Evolutionary conservation across 2,329 filamentous ascomycete species (phyloP).

Genomic region (Huntiella abstrusa): DNA sequence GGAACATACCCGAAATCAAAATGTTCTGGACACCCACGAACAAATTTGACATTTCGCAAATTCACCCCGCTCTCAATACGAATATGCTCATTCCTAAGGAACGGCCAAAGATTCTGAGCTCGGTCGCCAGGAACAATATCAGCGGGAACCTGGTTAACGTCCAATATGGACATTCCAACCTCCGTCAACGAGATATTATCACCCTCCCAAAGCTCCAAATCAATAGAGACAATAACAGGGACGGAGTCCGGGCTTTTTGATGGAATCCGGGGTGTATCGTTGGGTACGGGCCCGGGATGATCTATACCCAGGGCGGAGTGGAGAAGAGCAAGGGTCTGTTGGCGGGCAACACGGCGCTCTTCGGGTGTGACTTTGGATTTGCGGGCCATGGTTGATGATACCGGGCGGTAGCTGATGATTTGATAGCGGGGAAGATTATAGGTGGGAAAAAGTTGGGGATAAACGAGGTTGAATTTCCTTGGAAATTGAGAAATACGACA

Average conservation of each 20-base stretch:
- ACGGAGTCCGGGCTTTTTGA: neutral
- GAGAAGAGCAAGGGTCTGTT: constrained; percentile 28
- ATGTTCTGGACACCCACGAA: constrained; percentile 51
- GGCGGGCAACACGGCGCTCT: neutral
- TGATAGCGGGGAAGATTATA: no score
- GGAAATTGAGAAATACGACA: no score
- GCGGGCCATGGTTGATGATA: constrained; percentile 2
- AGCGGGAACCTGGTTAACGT: constrained; percentile 37
- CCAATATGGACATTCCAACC: constrained; percentile 65
- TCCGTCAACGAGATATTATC: constrained; percentile 55
- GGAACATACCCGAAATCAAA: constrained; percentile 57
- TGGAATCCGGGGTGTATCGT: neutral
- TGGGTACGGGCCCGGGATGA: neutral
- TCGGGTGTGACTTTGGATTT: neutral
- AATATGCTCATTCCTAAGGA: constrained; percentile 56
- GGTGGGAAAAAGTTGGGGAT: no score
- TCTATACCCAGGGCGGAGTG: constrained; percentile 1
- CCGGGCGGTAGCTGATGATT: neutral
- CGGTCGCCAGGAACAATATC: constrained; percentile 37
- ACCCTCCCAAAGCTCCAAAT: constrained; percentile 65
- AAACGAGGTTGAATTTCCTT: no score
- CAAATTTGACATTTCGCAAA: constrained; percentile 47
- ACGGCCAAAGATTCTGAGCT: constrained; percentile 46
- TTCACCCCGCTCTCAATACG: constrained; percentile 51
- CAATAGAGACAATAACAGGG: constrained; percentile 54